Base-by-base conservation (phyloP, 2,329 filamentous ascomycete genomes). In the Cladosporium sp. region DNA sequence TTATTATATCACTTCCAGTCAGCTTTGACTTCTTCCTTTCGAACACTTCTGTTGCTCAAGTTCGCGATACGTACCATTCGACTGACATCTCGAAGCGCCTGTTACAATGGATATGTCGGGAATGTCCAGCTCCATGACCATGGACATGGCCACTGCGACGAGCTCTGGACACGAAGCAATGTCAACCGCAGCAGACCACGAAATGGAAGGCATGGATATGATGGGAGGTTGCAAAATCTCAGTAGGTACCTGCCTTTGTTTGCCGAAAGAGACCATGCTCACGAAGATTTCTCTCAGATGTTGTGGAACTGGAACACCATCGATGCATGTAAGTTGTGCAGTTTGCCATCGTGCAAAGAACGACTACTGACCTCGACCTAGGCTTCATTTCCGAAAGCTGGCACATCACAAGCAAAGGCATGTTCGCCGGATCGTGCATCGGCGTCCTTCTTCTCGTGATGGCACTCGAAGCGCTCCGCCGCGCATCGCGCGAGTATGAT, bases 401-500 rank as follows among this genome's bases (percentile, higher is more conserved):
- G 88, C 83, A 83, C 62, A 79, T 92, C 66, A 83, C 73, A 13
- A 85, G 83, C 19, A 70, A 68, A 2, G 83, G 79, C 66, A 85
- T 85, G 78, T 92, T 95, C 64, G 88, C 85, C 42, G 88, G 85
- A 18, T 86, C 84, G 47, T 93, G 88, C 71, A 84, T 95, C 62
- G 88, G 86, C 54, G 83, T 89, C 30, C 74, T 89, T 54, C 71
- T 85, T n/a, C 81, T 95, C 47, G 85, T 87, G 58, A 77, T 92
- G 47, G 62, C 71, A 5, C 83, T 93, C 58, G 88, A 93, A 64
- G 72, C 84, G 51, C 76, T 93, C 18, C 85, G 89, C 43, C 84
- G 88, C 24, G 60, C 78, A 19, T 77, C 80, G 57, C 84, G 86
- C 59, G 86, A 90, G 66, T 92, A 85, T 67, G 88, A 93, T 66